Percentiles rank a stretch among this genome's conserved stretches.
These are phyloP conservation scores for Rhodamnia argentea DNA, from an alignment of 345 rosid species.

Conservation along the genomic window DNA sequence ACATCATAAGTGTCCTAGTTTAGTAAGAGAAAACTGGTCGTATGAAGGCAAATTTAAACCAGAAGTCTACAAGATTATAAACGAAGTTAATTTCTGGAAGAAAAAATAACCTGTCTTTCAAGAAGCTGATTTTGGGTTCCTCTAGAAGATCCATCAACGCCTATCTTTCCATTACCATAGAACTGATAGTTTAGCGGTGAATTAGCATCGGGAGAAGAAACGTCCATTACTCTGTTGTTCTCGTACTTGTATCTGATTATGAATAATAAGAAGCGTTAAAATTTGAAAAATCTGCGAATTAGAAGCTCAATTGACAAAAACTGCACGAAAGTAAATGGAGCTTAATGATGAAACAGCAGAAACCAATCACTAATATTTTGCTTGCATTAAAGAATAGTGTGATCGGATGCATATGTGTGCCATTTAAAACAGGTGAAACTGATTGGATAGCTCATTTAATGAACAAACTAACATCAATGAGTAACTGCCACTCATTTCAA, in stretches of 20 bases:
- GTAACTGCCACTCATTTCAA: background rate
- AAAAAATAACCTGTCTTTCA: constrained; percentile 70
- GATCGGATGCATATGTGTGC: background rate
- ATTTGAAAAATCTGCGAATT: background rate
- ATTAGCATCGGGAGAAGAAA: constrained; percentile 59
- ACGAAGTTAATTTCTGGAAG: background rate
- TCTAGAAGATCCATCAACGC: constrained; percentile 50
- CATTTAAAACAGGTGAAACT: background rate
- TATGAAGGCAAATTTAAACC: background rate
- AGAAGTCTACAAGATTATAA: background rate
- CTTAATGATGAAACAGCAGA: background rate
- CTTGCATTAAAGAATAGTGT: background rate
- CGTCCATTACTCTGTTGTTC: constrained; percentile 75
- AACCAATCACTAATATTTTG: background rate
- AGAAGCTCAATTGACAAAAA: background rate
- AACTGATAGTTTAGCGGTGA: constrained; percentile 66
- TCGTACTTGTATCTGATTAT: constrained; percentile 66
- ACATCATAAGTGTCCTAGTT: background rate
- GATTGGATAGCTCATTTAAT: background rate
- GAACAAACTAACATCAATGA: background rate
- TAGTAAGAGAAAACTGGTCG: background rate
- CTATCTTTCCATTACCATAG: constrained; percentile 66
- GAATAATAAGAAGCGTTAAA: background rate
- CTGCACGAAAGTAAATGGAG: background rate
- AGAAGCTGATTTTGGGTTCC: constrained; percentile 91